Conservation (phyloP, 208 protist genomes). For the Trypanosoma platydactyli region DNA sequence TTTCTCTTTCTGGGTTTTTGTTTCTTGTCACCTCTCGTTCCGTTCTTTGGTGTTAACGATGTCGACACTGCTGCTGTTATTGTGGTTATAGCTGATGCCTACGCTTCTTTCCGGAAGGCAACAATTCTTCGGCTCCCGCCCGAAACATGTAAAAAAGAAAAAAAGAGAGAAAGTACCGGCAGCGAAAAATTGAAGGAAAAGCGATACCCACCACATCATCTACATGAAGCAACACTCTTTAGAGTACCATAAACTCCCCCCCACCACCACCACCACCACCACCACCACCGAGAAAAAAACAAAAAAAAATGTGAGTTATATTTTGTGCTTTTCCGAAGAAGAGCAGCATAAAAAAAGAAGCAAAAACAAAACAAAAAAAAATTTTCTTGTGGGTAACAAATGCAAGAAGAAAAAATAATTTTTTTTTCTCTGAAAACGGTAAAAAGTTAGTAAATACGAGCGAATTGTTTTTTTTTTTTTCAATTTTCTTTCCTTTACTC, state of each 20-base stretch:
- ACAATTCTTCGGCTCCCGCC: no score
- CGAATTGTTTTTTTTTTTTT: no score
- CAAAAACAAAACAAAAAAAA: conserved; percentile 8
- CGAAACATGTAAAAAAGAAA: conserved; percentile 17
- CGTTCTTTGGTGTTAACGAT: no score
- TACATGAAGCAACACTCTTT: conserved; percentile 25
- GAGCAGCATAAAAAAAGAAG: no score
- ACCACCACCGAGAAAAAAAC: background rate
- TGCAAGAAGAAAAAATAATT: conserved; percentile 23
- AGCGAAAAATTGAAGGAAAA: conserved; percentile 8
- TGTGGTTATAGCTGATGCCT: no score
- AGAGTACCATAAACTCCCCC: conserved; percentile 12
- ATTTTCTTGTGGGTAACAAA: conserved; percentile 34
- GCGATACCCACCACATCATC: background rate
- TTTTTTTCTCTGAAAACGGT: conserved; percentile 8
- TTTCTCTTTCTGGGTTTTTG: no score
- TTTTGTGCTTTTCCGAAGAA: no score
- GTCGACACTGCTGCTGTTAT: no score
- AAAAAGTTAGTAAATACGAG: no score
- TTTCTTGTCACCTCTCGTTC: no score
- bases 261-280: background rate
- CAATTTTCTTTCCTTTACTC: no score
- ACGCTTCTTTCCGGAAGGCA: no score
- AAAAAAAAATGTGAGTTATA: background rate
- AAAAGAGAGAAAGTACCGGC: conserved; percentile 18